Percentiles rank a stretch among this genome's conserved stretches.
Evolutionary conservation across 2,329 filamentous ascomycete species (phyloP).

Genomic region (Pseudophaeomoniella oleicola): DNA sequence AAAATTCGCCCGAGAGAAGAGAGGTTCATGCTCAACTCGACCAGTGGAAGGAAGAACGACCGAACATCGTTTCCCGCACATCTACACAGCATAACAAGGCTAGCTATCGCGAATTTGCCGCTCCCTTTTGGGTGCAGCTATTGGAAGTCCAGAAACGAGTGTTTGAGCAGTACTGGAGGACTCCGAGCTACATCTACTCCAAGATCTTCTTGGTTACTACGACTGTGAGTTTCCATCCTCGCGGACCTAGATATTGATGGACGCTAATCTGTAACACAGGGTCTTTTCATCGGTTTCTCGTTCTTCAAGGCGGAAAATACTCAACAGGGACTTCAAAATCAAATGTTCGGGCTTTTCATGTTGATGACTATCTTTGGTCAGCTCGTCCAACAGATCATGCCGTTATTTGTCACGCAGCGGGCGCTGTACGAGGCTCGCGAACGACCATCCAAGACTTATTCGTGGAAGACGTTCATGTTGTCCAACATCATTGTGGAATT

Average conservation of each 20-base stretch:
- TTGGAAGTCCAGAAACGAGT: constrained; percentile 55
- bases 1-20: constrained; percentile 40
- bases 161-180: constrained; percentile 87
- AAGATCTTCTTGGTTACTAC: constrained; percentile 56
- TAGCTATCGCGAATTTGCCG: constrained; percentile 64
- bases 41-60: constrained; percentile 38
- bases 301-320: constrained; percentile 64
- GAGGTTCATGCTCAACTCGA: constrained; percentile 41
- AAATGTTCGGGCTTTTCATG: constrained; percentile 86
- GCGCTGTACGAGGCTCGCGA: constrained; percentile 46
- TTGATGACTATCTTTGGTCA: constrained; percentile 64
- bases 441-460: constrained; percentile 55
- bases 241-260: not conserved
- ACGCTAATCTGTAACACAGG: constrained; percentile 14
- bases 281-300: constrained; percentile 72
- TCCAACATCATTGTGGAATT: constrained; percentile 60
- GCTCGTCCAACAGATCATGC: constrained; percentile 39
- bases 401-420: constrained; percentile 43
- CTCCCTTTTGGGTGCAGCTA: constrained; percentile 55
- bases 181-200: constrained; percentile 75
- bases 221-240: constrained; percentile 15
- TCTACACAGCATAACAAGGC: constrained; percentile 34
- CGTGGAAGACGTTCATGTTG: constrained; percentile 59
- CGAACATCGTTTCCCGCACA: constrained; percentile 23
- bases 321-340: constrained; percentile 71